A percentile compares a stretch with the other conserved stretches of the same genome.
Conservation (phyloP, 1,284 basidiomycete species). For the Irpex sp. region DNA sequence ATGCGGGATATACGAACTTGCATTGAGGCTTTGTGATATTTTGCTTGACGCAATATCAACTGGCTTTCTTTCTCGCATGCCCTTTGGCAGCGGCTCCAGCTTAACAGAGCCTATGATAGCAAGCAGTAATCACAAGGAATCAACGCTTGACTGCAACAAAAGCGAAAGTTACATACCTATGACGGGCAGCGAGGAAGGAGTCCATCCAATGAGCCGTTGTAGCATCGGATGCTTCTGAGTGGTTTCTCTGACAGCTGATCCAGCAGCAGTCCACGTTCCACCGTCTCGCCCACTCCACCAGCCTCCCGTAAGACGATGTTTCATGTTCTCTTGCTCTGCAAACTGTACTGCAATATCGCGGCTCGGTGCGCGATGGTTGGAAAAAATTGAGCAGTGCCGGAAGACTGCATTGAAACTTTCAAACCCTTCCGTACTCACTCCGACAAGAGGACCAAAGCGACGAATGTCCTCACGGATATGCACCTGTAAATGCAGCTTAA, state of each 20-base stretch:
- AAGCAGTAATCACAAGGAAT: neutral
- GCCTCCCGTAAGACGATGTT: constrained; percentile 18
- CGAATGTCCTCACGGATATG: constrained; percentile 20
- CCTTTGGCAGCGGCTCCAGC: neutral
- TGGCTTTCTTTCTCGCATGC: neutral
- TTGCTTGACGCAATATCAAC: neutral
- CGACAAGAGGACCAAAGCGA: constrained; percentile 11
- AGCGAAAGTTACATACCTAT: constrained; percentile 1
- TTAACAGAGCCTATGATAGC: neutral
- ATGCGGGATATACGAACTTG: neutral
- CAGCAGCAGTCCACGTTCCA: constrained; percentile 9
- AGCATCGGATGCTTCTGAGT: constrained; percentile 11
- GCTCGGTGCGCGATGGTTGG: constrained; percentile 40
- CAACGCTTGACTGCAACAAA: neutral
- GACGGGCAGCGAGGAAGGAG: neutral
- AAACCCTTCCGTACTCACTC: constrained; percentile 35
- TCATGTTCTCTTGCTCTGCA: constrained; percentile 30
- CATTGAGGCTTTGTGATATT: neutral
- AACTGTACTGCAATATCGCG: constrained; percentile 36
- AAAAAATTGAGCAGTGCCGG: constrained; percentile 34
- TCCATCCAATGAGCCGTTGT: constrained; percentile 20
- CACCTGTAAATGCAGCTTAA: constrained; percentile 24
- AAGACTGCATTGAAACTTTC: constrained; percentile 46
- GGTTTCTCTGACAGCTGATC: constrained; percentile 8
- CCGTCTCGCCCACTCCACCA: constrained; percentile 15